These are phyloP conservation scores for Colletotrichum godetiae DNA, from an alignment of 2,329 filamentous ascomycete species.

Conservation along the genomic window DNA sequence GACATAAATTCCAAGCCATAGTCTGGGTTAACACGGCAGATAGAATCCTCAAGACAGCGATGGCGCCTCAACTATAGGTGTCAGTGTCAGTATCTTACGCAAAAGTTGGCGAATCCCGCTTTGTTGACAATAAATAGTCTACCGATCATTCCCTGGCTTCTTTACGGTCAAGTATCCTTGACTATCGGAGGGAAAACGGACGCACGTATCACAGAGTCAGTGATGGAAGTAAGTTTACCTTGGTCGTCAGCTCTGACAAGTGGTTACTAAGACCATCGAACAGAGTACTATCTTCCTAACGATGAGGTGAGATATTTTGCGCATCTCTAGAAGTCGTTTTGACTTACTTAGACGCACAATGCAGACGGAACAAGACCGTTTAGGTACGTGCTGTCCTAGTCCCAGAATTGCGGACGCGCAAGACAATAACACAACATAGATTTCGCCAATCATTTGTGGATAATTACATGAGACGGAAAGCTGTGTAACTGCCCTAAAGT, in stretches of 20 bases:
- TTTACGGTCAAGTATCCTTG: conserved; percentile 1
- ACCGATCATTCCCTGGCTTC: not conserved
- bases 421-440: conserved; percentile 42
- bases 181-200: conserved; percentile 27
- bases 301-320: not conserved
- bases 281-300: conserved; percentile 33
- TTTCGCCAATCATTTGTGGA: conserved; percentile 64
- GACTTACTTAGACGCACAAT: not conserved
- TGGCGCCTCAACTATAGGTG: not conserved
- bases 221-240: conserved; percentile 5
- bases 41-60: not conserved
- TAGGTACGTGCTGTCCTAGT: not conserved
- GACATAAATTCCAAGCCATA: accelerated
- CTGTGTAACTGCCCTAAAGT: conserved; percentile 20
- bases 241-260: no score
- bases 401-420: not conserved
- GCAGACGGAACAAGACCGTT: conserved; percentile 25
- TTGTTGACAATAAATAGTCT: not conserved
- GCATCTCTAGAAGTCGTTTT: not conserved
- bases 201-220: conserved; percentile 35
- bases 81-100: not conserved
- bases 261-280: not conserved
- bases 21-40: accelerated
- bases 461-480: conserved; percentile 47
- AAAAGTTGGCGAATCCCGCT: not conserved